These are phyloP conservation scores for Cercospora berteroae DNA, from an alignment of 2,329 filamentous ascomycete species.

Conservation along the genomic window DNA sequence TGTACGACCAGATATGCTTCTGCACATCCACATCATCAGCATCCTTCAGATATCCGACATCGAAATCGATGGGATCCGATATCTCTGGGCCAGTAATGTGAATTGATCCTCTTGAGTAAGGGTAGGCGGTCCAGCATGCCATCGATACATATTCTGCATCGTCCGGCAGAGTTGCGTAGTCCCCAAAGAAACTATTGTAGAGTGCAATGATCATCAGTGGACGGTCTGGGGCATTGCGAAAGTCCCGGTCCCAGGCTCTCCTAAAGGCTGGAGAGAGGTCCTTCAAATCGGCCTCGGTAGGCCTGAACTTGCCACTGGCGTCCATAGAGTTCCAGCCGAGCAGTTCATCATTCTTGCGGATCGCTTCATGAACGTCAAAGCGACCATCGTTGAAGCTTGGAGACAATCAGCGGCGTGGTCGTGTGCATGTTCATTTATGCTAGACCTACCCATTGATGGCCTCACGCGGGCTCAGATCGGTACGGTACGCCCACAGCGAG, in stretches of 20 bases:
- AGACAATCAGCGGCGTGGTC: not conserved
- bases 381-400: slow-evolving; percentile 48
- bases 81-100: slow-evolving; percentile 54
- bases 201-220: slow-evolving; percentile 49
- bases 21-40: slow-evolving; percentile 49
- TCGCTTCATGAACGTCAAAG: slow-evolving; percentile 45
- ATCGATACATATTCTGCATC: slow-evolving; percentile 50
- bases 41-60: slow-evolving; percentile 47
- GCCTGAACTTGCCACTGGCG: slow-evolving; percentile 54
- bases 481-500: slow-evolving; percentile 53
- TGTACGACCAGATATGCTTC: slow-evolving; percentile 62
- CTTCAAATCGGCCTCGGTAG: slow-evolving; percentile 52
- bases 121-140: slow-evolving; percentile 56
- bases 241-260: slow-evolving; percentile 55
- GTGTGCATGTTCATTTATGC: not conserved
- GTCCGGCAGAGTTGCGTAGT: slow-evolving; percentile 20
- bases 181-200: slow-evolving; percentile 34
- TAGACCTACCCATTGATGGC: slow-evolving; percentile 51
- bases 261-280: slow-evolving; percentile 54
- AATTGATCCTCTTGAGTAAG: slow-evolving; percentile 59
- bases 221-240: slow-evolving; percentile 45
- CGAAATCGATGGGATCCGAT: slow-evolving; percentile 33
- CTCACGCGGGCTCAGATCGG: slow-evolving; percentile 45
- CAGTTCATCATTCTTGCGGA: slow-evolving; percentile 48
- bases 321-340: slow-evolving; percentile 60